Evolutionary conservation across 176 grass and related monocot genomes (phyloP).

Genomic region (Bothriochloa decipiens): DNA sequence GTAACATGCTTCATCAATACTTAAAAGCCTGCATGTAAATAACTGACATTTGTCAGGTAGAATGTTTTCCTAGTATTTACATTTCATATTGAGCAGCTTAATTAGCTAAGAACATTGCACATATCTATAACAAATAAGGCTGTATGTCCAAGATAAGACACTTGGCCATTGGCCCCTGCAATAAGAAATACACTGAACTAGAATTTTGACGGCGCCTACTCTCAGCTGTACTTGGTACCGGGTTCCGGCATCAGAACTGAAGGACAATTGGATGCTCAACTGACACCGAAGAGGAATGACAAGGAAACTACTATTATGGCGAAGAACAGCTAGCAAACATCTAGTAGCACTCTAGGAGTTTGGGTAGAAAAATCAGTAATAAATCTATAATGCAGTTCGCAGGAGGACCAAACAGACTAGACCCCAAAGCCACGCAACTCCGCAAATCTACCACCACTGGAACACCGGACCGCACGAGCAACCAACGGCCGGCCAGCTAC

Average conservation of each 20-base stretch:
- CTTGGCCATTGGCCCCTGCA: background rate
- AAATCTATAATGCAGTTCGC: background rate
- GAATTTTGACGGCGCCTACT: background rate
- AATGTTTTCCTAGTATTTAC: background rate
- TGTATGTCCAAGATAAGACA: background rate
- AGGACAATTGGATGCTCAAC: background rate
- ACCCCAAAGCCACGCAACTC: background rate
- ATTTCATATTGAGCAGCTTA: background rate
- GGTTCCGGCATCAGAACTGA: background rate
- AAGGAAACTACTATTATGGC: background rate
- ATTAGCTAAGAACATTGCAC: background rate
- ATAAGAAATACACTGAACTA: background rate
- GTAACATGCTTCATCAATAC: slow-evolving; percentile 16
- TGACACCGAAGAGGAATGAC: background rate
- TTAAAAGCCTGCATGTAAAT: background rate
- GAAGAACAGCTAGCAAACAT: slow-evolving; percentile 11
- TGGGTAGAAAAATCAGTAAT: background rate
- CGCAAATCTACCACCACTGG: background rate
- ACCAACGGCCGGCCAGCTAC: background rate
- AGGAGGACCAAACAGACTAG: background rate
- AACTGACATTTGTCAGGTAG: background rate
- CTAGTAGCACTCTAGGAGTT: background rate
- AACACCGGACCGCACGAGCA: background rate
- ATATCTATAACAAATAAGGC: background rate
- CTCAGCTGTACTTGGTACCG: background rate